Evolutionary conservation across 2,329 filamentous ascomycete genomes (phyloP).

Genomic region (Raffaelea albimanens): DNA sequence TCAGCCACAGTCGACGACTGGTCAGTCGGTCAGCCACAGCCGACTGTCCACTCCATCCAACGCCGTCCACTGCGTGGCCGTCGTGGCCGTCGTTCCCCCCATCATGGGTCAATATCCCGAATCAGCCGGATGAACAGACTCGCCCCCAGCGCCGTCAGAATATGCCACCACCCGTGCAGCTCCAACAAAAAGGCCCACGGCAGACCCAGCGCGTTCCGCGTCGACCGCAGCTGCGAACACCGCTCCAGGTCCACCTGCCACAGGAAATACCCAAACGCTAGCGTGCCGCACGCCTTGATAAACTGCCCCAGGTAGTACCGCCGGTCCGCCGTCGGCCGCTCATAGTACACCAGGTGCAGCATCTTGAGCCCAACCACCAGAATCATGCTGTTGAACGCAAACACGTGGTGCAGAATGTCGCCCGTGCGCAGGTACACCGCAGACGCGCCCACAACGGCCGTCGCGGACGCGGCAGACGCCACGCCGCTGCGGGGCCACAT

Average conservation of each 20-base stretch:
- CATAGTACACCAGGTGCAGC: constrained; percentile 24
- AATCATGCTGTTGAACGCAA: constrained; percentile 25
- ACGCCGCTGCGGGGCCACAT: constrained; percentile 34
- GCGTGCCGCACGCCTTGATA: constrained; percentile 19
- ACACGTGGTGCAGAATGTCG: constrained; percentile 33
- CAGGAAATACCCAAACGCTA: constrained; percentile 37
- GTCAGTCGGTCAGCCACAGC: no score
- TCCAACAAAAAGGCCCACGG: constrained; percentile 48
- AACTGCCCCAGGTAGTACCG: constrained; percentile 1
- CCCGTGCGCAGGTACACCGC: constrained; percentile 31
- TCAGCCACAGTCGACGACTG: no score
- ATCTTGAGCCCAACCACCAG: constrained; percentile 22
- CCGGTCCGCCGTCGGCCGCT: constrained; percentile 8
- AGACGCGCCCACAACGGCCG: constrained; percentile 29
- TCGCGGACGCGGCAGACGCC: constrained; percentile 24
- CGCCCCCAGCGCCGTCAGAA: constrained; percentile 47
- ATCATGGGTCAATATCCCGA: constrained; percentile 17
- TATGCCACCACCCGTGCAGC: constrained; percentile 56
- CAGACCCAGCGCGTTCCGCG: constrained; percentile 36
- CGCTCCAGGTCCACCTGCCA: constrained; percentile 49
- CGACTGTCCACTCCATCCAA: no score
- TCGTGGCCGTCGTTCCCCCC: no score
- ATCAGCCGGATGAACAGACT: constrained; percentile 28
- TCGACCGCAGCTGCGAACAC: constrained; percentile 34
- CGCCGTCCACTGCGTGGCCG: no score